phyloP scores from a whole-genome alignment of 1,284 basidiomycete genomes.

The Leccinum pachyderme region DNA sequence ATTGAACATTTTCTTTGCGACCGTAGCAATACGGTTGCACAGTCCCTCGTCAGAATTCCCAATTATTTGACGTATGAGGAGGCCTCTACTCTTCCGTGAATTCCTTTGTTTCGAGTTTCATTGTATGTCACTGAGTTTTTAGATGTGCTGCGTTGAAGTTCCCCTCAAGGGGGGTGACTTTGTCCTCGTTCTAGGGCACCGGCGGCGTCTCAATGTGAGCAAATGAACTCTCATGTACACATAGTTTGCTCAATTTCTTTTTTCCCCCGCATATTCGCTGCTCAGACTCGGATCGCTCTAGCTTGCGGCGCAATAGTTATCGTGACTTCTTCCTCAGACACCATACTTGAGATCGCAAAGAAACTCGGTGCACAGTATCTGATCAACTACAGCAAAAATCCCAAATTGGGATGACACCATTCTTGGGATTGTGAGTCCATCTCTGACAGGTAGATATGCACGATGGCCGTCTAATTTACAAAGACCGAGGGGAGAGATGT shows the following conservation, averaged over 20 bases:
- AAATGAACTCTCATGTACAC: neutral
- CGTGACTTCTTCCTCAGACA: slow-evolving; percentile 58
- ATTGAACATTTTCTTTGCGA: neutral
- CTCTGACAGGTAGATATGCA: neutral
- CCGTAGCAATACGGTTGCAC: neutral
- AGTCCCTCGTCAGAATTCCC: slow-evolving; percentile 46
- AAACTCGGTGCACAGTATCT: slow-evolving; percentile 49
- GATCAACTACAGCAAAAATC: slow-evolving; percentile 57
- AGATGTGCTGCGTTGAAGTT: slow-evolving; percentile 49
- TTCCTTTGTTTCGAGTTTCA: neutral
- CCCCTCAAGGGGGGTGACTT: slow-evolving; percentile 46
- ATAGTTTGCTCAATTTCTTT: neutral
- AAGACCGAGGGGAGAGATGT: slow-evolving; percentile 51
- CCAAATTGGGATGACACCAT: slow-evolving; percentile 58
- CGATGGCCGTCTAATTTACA: neutral
- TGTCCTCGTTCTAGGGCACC: slow-evolving; percentile 57
- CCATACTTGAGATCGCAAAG: slow-evolving; percentile 49
- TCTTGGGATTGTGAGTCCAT: slow-evolving; percentile 35
- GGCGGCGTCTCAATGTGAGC: slow-evolving; percentile 56
- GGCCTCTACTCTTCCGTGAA: slow-evolving; percentile 47
- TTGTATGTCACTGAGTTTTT: neutral
- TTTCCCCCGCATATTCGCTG: slow-evolving; percentile 37
- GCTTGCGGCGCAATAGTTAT: slow-evolving; percentile 59
- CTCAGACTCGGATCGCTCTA: slow-evolving; percentile 57
- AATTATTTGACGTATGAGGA: slow-evolving; percentile 50